phyloP scores from a whole-genome alignment of 2,329 filamentous ascomycete species.

The Clarireedia monteithiana region DNA sequence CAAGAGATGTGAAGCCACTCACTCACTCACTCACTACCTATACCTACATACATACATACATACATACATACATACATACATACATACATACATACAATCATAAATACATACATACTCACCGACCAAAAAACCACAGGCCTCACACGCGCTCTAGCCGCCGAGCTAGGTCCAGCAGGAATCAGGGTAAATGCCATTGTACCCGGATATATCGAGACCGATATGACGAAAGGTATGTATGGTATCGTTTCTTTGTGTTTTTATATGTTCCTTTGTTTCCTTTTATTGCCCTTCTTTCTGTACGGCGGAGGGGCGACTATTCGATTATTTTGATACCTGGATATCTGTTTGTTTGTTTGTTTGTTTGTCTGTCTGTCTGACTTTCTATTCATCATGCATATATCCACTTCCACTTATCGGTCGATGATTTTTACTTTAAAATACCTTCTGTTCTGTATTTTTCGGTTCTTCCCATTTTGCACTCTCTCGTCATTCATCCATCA shows the following conservation, averaged over 20 bases:
- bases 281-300: neutral
- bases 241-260: neutral
- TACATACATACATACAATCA: neutral
- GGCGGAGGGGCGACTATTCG: no score
- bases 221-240: slow-evolving; percentile 56
- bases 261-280: neutral
- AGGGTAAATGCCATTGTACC: slow-evolving; percentile 76
- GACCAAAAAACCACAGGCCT: slow-evolving; percentile 40
- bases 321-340: neutral
- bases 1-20: no score
- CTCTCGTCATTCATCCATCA: neutral
- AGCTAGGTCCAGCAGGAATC: slow-evolving; percentile 53
- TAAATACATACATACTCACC: no score
- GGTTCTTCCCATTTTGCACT: neutral
- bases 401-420: neutral
- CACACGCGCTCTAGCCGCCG: slow-evolving; percentile 57
- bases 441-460: neutral
- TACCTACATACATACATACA: neutral
- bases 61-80: neutral
- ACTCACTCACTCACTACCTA: no score
- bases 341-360: neutral
- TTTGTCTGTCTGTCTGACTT: no score
- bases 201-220: slow-evolving; percentile 74
- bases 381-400: neutral
- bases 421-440: neutral